Evolutionary conservation across 1,284 basidiomycete species (phyloP), one percentile per base, ranked within the genome.

Genomic region (Boletus smithii): DNA sequence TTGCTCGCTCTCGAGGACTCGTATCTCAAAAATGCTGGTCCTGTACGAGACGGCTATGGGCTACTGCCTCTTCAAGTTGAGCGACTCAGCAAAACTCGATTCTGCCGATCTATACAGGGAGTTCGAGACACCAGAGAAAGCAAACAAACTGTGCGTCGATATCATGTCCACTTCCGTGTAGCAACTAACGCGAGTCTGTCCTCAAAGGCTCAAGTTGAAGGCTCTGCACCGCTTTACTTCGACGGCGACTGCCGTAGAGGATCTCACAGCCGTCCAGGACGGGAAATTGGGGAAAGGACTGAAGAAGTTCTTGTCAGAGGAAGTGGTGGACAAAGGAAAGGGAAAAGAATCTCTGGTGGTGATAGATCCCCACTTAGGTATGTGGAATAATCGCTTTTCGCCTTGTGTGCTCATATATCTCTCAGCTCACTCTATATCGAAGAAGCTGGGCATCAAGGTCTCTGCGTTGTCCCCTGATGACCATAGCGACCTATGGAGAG

Each of bases 221-320:
- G 91, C 93, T 34, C 79, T 99, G 49, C 95, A 99, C 73, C 89
- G 93, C 46, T 99, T 99, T 72, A 89, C 89, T 30, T 95, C 93
- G 39, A 98, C 95, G 9, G 97, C 92, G 23, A 86, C 88, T 18
- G 95, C 97, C n/a, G 95, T 99, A n/a, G 95, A 98, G 71, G 95
- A 98, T 67, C 86, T 98, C 60, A 91, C 92, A 26, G 85, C 95
- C 11, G 73, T 98, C 39, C 92, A 95, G 66, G 87, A 88, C 45
- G 94, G 95, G 55, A 95, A 97, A 73, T 69, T 98, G 42, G 91
- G 91, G 45, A 97, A 97, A 70, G 84, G 86, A 6, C 74, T 98
- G 58, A 95, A 95, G 73, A 86, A 95, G 66, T 98, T 98, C 76
- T 72, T 99, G 59, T 85, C 86, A 24, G 87, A 94, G 35, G 86